Percentiles rank a stretch among this genome's conserved stretches.
phyloP scores from a whole-genome alignment of 2,329 filamentous ascomycete genomes.

The Ascomycota sp. region DNA sequence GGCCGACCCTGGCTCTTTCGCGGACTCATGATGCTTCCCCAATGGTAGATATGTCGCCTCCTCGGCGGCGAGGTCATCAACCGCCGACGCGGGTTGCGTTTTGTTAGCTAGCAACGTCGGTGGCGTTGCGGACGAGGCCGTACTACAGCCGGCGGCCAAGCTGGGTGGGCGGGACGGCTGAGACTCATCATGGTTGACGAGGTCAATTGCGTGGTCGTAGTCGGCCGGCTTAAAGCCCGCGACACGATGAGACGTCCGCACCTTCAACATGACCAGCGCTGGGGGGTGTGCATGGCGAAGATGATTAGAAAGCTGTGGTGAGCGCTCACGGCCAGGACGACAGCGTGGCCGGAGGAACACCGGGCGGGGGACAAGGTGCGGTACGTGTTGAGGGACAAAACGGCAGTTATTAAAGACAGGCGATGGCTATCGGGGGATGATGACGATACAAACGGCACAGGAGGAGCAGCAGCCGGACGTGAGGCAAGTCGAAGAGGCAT shows the following conservation, averaged over 20 bases:
- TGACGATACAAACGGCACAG: too few species aligned
- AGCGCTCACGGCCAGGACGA: neutral
- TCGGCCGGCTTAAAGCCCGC: constrained; percentile 34
- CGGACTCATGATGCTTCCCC: too few species aligned
- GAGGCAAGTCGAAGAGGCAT: too few species aligned
- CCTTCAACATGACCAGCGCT: constrained; percentile 11
- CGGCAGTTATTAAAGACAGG: neutral
- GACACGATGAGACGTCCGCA: constrained; percentile 32
- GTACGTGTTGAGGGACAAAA: neutral
- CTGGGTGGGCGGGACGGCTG: constrained; percentile 5
- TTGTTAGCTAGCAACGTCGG: constrained; percentile 2
- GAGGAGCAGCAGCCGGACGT: too few species aligned
- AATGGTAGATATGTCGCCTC: too few species aligned
- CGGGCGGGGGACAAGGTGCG: too few species aligned
- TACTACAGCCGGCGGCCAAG: too few species aligned
- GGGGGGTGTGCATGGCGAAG: constrained; percentile 5
- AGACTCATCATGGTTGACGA: constrained; percentile 34
- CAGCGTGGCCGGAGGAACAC: neutral
- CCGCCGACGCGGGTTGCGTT: constrained; percentile 1
- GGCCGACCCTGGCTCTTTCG: neutral
- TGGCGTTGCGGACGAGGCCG: constrained; percentile 3
- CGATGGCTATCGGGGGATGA: too few species aligned
- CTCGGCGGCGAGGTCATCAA: neutral
- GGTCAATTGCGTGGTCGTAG: constrained; percentile 50
- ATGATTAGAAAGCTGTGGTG: too few species aligned